Conservation (phyloP, 805 yeast genomes). For the Sugiyamaella marilandica region DNA sequence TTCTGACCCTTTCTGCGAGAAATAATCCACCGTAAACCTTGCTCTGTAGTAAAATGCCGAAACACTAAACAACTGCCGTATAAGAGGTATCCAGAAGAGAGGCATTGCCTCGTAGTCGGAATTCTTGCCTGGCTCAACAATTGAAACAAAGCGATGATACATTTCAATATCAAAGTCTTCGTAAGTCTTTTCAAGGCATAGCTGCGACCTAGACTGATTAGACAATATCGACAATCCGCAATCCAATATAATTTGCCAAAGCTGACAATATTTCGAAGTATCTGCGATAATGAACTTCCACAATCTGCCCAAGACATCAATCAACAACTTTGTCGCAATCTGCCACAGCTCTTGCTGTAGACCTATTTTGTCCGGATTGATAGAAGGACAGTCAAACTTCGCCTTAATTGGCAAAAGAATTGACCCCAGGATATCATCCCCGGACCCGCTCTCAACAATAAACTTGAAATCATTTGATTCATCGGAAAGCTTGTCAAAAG, state of each 20-base stretch:
- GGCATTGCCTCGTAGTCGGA: neutral
- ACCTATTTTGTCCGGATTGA: neutral
- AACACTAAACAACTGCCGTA: conserved; percentile 52
- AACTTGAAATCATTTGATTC: neutral
- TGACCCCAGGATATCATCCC: conserved; percentile 9
- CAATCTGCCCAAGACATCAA: conserved; percentile 7
- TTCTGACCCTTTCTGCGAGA: conserved; percentile 26
- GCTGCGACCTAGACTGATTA: conserved; percentile 15
- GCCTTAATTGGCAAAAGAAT: conserved; percentile 12
- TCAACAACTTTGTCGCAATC: conserved; percentile 16
- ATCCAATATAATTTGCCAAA: conserved; percentile 32
- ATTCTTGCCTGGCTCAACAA: conserved; percentile 18
- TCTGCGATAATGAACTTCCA: neutral
- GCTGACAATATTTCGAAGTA: conserved; percentile 19
- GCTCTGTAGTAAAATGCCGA: conserved; percentile 53
- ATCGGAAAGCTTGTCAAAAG: neutral
- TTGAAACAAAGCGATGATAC: conserved; percentile 37
- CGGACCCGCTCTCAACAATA: conserved; percentile 8
- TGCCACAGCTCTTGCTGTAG: conserved; percentile 23
- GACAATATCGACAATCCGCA: conserved; percentile 26
- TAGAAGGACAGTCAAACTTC: conserved; percentile 20
- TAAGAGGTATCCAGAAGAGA: conserved; percentile 39
- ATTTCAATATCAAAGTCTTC: conserved; percentile 46
- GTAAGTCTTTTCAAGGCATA: conserved; percentile 38
- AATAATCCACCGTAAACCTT: conserved; percentile 29